Evolutionary conservation across 2,329 filamentous ascomycete species (phyloP).

Genomic region (Pseudogymnoascus sp.): DNA sequence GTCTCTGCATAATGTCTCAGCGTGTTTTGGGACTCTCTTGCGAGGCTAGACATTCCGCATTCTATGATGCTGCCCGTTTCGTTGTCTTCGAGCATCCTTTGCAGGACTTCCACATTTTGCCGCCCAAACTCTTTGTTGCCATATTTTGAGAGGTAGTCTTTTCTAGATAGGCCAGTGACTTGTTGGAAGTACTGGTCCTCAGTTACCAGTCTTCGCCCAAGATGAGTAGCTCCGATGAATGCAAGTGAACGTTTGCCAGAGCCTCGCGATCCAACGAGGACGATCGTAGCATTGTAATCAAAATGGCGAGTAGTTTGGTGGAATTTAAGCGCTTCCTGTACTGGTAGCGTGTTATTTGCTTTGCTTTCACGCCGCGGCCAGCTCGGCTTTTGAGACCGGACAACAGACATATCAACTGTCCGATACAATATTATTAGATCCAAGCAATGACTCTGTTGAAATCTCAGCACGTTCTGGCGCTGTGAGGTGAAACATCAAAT

Average conservation of each 20-base stretch:
- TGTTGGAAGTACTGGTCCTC: slow-evolving; percentile 61
- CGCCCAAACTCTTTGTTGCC: slow-evolving; percentile 55
- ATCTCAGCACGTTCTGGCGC: not conserved
- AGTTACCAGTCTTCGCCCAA: slow-evolving; percentile 60
- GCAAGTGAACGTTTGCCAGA: slow-evolving; percentile 69
- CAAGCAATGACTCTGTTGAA: not conserved
- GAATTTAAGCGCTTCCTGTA: not conserved
- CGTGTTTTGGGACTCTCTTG: slow-evolving; percentile 36
- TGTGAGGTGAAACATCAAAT: slow-evolving; percentile 3
- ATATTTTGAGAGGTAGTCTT: slow-evolving; percentile 54
- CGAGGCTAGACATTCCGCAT: slow-evolving; percentile 53
- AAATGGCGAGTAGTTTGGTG: slow-evolving; percentile 18
- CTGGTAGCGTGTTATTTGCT: not conserved
- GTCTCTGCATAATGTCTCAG: slow-evolving; percentile 54
- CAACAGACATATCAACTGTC: not conserved
- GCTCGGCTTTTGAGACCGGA: not conserved
- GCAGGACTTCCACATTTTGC: slow-evolving; percentile 54
- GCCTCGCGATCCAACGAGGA: slow-evolving; percentile 65
- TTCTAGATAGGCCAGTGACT: slow-evolving; percentile 51
- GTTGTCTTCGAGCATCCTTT: slow-evolving; percentile 50
- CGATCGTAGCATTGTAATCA: slow-evolving; percentile 53
- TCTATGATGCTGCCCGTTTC: slow-evolving; percentile 58
- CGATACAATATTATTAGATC: not conserved
- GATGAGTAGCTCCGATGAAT: slow-evolving; percentile 65
- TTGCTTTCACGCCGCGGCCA: not conserved